Conservation (phyloP, 768 basidiomycete species). For the Roridomyces roridus region DNA sequence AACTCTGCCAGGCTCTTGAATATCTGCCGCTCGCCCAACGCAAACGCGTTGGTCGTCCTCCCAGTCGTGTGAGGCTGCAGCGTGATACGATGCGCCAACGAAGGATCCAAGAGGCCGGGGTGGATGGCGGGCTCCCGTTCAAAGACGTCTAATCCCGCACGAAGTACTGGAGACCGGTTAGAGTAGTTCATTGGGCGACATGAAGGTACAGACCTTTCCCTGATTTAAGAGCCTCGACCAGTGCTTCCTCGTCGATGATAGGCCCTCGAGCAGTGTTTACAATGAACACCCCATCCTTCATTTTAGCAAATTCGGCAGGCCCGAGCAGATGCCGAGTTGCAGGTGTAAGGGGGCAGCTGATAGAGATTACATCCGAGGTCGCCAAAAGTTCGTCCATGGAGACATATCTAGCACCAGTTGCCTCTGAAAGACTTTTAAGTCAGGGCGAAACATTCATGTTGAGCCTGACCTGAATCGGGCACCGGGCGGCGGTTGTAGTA, state of each 20-base stretch:
- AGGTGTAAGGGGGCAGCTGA: constrained; percentile 27
- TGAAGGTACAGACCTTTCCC: constrained; percentile 25
- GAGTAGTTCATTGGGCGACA: neutral
- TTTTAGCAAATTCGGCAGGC: constrained; percentile 25
- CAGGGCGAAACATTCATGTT: neutral
- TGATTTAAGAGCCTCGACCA: constrained; percentile 44
- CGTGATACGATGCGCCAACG: constrained; percentile 15
- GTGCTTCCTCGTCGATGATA: constrained; percentile 51
- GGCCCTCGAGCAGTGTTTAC: constrained; percentile 59
- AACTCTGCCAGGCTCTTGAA: constrained; percentile 18
- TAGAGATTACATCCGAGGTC: constrained; percentile 27
- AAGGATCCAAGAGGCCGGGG: constrained; percentile 22
- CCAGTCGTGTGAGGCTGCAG: constrained; percentile 23
- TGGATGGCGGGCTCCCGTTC: constrained; percentile 26
- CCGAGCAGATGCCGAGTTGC: constrained; percentile 27
- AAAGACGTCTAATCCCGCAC: constrained; percentile 26
- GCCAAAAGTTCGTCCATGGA: constrained; percentile 24
- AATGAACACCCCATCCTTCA: constrained; percentile 52
- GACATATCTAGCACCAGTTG: constrained; percentile 22
- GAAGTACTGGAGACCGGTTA: constrained; percentile 8
- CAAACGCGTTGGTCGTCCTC: constrained; percentile 8
- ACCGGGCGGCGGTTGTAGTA: constrained; percentile 27
- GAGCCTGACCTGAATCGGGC: constrained; percentile 11
- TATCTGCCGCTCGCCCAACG: constrained; percentile 10
- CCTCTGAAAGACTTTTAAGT: constrained; percentile 8